These are phyloP conservation scores for Escallonia rubra DNA, from an alignment of 129 eudicot genomes.

Conservation along the genomic window DNA sequence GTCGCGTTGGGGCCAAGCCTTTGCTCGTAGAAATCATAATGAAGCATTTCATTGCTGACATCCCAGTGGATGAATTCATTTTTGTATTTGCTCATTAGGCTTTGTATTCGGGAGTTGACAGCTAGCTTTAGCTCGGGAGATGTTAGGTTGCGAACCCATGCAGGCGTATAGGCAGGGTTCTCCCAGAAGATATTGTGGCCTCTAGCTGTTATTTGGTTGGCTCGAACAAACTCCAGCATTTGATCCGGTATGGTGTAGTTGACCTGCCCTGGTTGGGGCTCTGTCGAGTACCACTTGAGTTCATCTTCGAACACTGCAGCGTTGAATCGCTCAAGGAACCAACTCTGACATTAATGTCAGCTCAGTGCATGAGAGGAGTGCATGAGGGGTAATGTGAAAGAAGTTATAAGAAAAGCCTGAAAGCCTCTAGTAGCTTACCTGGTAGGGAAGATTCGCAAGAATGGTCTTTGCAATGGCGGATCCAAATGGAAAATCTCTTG, in stretches of 20 bases:
- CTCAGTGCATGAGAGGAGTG: no score
- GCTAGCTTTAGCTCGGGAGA: slow-evolving; percentile 29
- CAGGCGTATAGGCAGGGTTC: slow-evolving; percentile 38
- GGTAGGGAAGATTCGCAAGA: slow-evolving; percentile 48
- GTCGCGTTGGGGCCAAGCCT: slow-evolving; percentile 39
- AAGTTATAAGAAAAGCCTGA: neutral
- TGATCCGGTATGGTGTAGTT: slow-evolving; percentile 51
- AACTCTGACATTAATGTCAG: slow-evolving; percentile 23
- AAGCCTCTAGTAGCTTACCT: slow-evolving; percentile 21
- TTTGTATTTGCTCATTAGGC: slow-evolving; percentile 44
- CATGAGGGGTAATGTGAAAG: no score
- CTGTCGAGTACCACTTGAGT: slow-evolving; percentile 61
- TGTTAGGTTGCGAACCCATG: slow-evolving; percentile 49
- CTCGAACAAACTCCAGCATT: slow-evolving; percentile 51
- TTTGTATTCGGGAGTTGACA: slow-evolving; percentile 34
- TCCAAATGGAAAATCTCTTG: slow-evolving; percentile 56
- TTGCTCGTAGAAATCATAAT: slow-evolving; percentile 45
- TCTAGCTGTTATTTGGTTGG: slow-evolving; percentile 36
- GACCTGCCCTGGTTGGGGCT: slow-evolving; percentile 30
- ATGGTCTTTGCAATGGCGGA: slow-evolving; percentile 58
- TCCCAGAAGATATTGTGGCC: slow-evolving; percentile 80
- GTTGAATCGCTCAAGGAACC: slow-evolving; percentile 62
- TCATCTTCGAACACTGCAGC: slow-evolving; percentile 72
- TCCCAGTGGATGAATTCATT: slow-evolving; percentile 74
- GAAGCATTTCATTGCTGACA: slow-evolving; percentile 60